A percentile compares a stretch with the other conserved stretches of the same genome.
Conservation (phyloP, 345 rosid species). For the Microcos paniculata region DNA sequence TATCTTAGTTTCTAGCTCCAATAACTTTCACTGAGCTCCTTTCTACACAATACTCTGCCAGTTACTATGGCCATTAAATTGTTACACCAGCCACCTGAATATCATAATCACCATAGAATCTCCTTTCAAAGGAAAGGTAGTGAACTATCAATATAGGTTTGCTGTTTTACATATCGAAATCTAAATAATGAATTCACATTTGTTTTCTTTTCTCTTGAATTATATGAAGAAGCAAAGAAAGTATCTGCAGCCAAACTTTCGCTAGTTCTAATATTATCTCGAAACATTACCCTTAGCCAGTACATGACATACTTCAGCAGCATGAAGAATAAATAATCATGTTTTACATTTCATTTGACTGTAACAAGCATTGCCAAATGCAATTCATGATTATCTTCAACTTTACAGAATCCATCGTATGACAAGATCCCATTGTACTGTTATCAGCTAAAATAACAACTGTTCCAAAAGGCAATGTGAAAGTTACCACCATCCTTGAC, state of each 20-base stretch:
- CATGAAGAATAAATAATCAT: not conserved
- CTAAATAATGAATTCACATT: not conserved
- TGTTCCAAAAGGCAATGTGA: not conserved
- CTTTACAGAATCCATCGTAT: not conserved
- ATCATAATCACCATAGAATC: not conserved
- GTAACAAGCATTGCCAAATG: not conserved
- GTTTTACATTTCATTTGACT: not conserved
- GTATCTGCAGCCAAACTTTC: not conserved
- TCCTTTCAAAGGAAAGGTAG: not conserved
- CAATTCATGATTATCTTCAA: not conserved
- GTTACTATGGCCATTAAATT: not conserved
- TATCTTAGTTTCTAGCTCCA: not conserved
- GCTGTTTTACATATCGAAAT: not conserved
- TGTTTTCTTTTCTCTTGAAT: not conserved
- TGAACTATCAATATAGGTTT: not conserved
- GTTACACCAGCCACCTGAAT: not conserved
- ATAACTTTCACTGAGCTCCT: not conserved
- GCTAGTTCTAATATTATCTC: not conserved
- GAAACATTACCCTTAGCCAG: not conserved
- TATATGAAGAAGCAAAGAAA: not conserved
- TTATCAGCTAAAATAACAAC: not conserved
- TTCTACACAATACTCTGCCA: not conserved
- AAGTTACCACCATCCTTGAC: slow-evolving; percentile 89
- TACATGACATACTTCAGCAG: not conserved
- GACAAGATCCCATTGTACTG: not conserved